Evolutionary conservation across 1,284 basidiomycete genomes (phyloP).

Genomic region (Dichomitus squalens): DNA sequence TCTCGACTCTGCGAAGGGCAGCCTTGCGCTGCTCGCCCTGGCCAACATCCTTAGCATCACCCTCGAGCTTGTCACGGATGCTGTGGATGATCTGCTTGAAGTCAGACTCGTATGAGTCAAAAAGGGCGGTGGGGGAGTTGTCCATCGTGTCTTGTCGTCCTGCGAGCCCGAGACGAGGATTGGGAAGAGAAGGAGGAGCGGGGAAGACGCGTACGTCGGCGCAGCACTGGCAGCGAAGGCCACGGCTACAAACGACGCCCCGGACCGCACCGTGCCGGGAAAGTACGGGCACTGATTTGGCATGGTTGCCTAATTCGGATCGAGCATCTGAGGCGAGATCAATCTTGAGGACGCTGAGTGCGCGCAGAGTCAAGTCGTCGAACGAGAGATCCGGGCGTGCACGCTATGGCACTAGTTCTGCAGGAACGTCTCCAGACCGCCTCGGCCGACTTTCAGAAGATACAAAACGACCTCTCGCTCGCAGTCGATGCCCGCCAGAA

Average conservation of each 20-base stretch:
- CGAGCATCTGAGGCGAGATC: too few species aligned
- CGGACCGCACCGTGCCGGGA: too few species aligned
- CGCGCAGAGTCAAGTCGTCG: too few species aligned
- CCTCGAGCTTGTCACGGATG: slow-evolving; percentile 70
- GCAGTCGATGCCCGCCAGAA: slow-evolving; percentile 81
- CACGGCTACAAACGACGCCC: too few species aligned
- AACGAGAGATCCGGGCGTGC: not conserved
- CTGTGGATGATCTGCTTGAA: slow-evolving; percentile 74
- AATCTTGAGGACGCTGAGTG: too few species aligned
- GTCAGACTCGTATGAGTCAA: slow-evolving; percentile 83
- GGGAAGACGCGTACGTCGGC: too few species aligned
- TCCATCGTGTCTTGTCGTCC: slow-evolving; percentile 58
- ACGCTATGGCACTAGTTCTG: slow-evolving; percentile 42
- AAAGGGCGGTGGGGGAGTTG: slow-evolving; percentile 75
- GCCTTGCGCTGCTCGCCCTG: slow-evolving; percentile 82
- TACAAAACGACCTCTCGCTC: slow-evolving; percentile 73
- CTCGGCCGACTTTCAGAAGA: slow-evolving; percentile 77
- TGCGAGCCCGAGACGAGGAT: not conserved
- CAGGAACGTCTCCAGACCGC: slow-evolving; percentile 63
- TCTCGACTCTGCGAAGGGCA: slow-evolving; percentile 83
- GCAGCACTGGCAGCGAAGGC: too few species aligned
- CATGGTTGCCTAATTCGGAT: too few species aligned
- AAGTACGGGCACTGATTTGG: too few species aligned
- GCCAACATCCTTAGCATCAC: slow-evolving; percentile 51
- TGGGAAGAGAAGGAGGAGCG: too few species aligned